phyloP scores from a whole-genome alignment of 345 rosid genomes.

The Abelmoschus esculentus region DNA sequence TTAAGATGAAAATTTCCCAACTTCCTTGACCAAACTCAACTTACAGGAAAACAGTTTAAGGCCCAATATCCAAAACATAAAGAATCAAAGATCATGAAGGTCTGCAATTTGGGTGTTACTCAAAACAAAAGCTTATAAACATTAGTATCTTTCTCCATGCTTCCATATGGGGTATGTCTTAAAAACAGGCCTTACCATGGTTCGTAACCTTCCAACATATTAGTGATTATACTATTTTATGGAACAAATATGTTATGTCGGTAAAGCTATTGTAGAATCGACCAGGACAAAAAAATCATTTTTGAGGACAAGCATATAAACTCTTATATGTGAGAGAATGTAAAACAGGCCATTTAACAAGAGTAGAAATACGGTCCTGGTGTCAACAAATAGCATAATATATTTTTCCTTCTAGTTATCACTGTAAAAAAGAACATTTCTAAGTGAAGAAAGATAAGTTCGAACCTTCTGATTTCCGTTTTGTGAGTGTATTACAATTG shows the following conservation, averaged over 20 bases:
- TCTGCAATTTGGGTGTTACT: background rate
- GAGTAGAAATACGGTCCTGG: no score
- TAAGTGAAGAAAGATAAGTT: background rate
- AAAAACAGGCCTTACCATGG: no score
- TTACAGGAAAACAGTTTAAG: background rate
- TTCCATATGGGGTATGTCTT: no score
- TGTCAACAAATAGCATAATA: background rate
- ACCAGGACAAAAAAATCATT: background rate
- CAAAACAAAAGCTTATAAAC: no score
- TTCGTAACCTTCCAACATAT: no score
- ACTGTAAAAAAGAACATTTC: background rate
- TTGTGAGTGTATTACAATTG: constrained; percentile 48
- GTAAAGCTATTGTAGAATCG: background rate
- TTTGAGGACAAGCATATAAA: background rate
- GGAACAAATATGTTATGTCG: no score
- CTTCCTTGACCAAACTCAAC: background rate
- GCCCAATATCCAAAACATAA: background rate
- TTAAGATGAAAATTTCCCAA: background rate
- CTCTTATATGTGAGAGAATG: background rate
- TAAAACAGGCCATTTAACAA: background rate
- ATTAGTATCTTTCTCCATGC: no score
- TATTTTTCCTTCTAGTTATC: no score
- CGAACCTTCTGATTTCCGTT: constrained; percentile 28
- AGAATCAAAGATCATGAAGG: background rate
- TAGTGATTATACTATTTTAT: no score